Base-by-base conservation (phyloP, 306 rosid species). In the Corylus heterophylla region DNA sequence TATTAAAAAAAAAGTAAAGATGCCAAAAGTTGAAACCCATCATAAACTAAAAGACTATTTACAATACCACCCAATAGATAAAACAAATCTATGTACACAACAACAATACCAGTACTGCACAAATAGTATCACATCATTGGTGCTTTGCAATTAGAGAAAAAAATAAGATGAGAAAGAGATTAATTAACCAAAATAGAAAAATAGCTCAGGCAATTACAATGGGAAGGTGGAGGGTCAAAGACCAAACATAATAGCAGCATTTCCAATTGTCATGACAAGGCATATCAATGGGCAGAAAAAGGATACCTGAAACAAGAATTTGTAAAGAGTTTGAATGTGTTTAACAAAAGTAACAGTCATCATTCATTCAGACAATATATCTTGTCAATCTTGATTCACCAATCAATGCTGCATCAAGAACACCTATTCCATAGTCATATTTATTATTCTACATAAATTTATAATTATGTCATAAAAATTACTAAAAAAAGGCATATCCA, bases 261-360 rank as follows among this genome's bases (percentile, higher is more conserved):
- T 89, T 80, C 99, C 99, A 69, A 81, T 59, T n/a, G 92, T 85
- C 68, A 93, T 84, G 84, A 90, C 80, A 35, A 91, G 79, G 80
- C 99, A 93, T 83, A 83, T 76, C 86, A 89, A 79, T 48, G 97
- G 97, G 83, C 87, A 86, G 50, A 96, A 73, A 63, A 96, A 22
- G 74, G 25, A 91, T 13, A 47, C 98, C 99, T 96, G 96, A 89
- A 90, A 80, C 69, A 44, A 81, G 56, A 74, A 54, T 58, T 20
- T n/a, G 1, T 84, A 48, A 54, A 68, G 77, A 49, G 73, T 68
- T 75, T 56, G 31, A 56, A 8, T 58, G 11, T 77, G 58, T 73
- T 56, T 76, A 77, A 39, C 58, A 17, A 52, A 54, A 77, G 56
- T 78, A 82, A 76, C 62, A 35, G 8, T 70, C 55, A 49, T 66